Base-by-base conservation (phyloP, 495 filamentous ascomycete species). In the Penicillium mononematosum region DNA sequence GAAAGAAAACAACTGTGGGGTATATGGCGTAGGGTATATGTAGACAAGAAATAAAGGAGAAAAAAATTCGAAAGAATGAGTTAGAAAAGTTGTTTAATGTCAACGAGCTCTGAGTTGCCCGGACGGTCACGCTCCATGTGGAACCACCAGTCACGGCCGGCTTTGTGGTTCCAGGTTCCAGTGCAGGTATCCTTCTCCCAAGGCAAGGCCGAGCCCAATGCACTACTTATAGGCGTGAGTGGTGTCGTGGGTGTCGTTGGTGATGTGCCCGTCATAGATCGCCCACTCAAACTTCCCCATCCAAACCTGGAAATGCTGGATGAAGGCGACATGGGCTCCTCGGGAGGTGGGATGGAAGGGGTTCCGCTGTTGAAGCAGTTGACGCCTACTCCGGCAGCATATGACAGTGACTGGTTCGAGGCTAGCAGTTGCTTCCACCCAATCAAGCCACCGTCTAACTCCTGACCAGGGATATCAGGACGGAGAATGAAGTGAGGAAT, bases 91-190 rank as follows among this genome's bases (percentile, higher is more conserved):
- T 68, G 70, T 49, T 70, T 69, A 14, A 70, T 45, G 31, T 73
- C 65, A 54, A 78, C 70, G 46, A 75, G 60, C 32, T 77, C 72
- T n/a, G 68, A 50, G 31, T 71, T 72, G 38, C 65, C 63, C 8
- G 73, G 76, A 17, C 77, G 75, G 50, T 80, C 77, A 24, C 77
- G 73, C 58, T 80, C 77, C 63, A 77, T 72, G 54, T 80, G 77
- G 56, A 73, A 78, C 77, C 75, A 80, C 77, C 77, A 80, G n/a
- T 78, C 75, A 16, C 72, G 70, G 25, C 75, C 75, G 38, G 47
- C 65, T 43, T 73, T 73, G 41, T 78, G 75, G 47, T 80, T 80
- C 77, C 77, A 80, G 25, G 75, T 71, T 19, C 77, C 77, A 25
- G 72, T 80, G 59, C 77, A 80, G 24, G 66, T 72, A 48, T 80